phyloP scores from a whole-genome alignment of 495 filamentous ascomycete genomes.

The Parathielavia appendiculata region DNA sequence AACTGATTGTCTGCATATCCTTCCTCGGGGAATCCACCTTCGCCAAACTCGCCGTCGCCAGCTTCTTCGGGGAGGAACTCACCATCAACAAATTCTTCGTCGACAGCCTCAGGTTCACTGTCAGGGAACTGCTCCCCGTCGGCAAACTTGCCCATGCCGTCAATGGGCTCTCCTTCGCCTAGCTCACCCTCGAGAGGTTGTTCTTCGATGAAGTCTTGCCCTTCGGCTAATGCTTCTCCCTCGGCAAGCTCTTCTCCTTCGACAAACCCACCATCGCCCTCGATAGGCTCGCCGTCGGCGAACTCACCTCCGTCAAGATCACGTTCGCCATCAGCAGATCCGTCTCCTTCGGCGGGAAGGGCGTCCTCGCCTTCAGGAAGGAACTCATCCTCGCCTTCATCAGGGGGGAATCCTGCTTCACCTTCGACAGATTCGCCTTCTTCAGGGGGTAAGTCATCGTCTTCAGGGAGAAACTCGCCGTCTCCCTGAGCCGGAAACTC shows the following conservation, averaged over 20 bases:
- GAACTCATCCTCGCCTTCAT: neutral
- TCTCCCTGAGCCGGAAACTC: slow-evolving; percentile 2
- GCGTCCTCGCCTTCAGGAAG: slow-evolving; percentile 1
- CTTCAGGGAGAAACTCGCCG: slow-evolving; percentile 6
- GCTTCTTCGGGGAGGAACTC: neutral
- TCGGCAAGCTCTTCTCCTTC: neutral
- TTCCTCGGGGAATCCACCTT: neutral
- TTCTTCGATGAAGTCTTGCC: no score
- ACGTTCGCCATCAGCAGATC: neutral
- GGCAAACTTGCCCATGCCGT: neutral
- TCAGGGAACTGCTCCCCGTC: no score
- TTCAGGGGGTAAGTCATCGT: neutral
- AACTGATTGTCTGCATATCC: neutral
- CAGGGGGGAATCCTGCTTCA: neutral
- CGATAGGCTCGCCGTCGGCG: slow-evolving; percentile 1
- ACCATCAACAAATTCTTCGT: slow-evolving; percentile 4
- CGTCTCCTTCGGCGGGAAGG: neutral
- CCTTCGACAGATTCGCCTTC: neutral
- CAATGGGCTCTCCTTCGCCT: neutral
- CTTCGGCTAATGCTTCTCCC: neutral
- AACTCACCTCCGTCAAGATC: neutral
- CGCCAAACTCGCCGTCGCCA: neutral
- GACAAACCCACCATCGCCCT: neutral
- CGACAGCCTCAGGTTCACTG: neutral
- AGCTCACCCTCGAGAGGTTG: neutral